Base-by-base conservation (phyloP, 441 rosid genomes). In the Flueggea neowawraea region DNA sequence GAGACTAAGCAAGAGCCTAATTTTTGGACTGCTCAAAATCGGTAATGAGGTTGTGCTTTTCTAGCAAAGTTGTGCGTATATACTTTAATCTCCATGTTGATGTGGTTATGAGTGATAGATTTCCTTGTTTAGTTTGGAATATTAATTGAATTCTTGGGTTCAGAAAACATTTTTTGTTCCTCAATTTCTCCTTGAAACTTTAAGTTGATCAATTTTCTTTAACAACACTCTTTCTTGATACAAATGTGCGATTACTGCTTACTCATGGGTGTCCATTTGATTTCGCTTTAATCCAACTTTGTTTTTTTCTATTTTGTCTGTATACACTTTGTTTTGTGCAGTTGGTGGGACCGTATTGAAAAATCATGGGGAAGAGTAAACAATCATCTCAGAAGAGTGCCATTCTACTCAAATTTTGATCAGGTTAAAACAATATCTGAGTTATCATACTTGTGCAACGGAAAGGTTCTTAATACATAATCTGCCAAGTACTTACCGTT, bases 341-440 rank as follows among this genome's bases (percentile, higher is more conserved):
- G 95, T 62, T 89, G 99, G 99, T 90, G 97, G 99, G 73, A 69
- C 47, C 93, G 85, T 54, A 81, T 94, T 14, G 91, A 91, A 78
- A 83, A 87, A 55, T 89, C 97, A 48, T 87, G 95, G 95, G 90
- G 96, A 63, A 55, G 68, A 61, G 65, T 70, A 13, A 88, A 83
- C 57, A 66, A 69, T n/a, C 83, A 87, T 77, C 96, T 93, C 13
- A 84, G 78, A 75, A 57, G 49, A 10, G 72, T 94, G 55, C 97
- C 98, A 14, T 94, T 90, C 53, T 81, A 85, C 74, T 83, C 97
- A 22, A 87, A 86, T 70, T 94, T 90, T 62, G 93, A 87, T 80
- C 93, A 87, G 95, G 98, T 84, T 67, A 55, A 64, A 62, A 31
- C 70, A 56, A 41, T 52, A 14, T 63, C 45, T 11, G 12, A 43